phyloP scores from a whole-genome alignment of 805 yeast genomes.

The Candida palmyrensis region DNA sequence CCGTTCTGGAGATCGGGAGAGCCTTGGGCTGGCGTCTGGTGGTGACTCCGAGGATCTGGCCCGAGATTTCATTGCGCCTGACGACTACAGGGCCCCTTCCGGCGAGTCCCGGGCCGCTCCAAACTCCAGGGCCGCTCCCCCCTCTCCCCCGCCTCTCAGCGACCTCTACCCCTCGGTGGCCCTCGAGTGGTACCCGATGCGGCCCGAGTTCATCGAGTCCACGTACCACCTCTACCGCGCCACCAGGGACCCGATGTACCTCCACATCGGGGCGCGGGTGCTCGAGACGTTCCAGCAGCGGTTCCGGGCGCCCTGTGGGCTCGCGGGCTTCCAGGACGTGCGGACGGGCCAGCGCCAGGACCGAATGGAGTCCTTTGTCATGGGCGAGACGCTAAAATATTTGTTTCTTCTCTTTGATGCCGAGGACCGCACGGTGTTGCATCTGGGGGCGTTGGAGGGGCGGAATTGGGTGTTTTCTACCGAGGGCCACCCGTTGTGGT shows the following conservation, averaged over 20 bases:
- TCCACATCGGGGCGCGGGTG: slow-evolving; percentile 67
- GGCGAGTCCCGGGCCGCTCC: too few species aligned
- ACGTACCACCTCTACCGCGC: slow-evolving; percentile 81
- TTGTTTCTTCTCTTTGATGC: slow-evolving; percentile 75
- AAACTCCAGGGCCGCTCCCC: too few species aligned
- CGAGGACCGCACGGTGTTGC: slow-evolving; percentile 42
- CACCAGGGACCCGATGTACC: slow-evolving; percentile 78
- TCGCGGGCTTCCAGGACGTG: slow-evolving; percentile 70
- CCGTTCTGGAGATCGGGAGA: slow-evolving; percentile 10
- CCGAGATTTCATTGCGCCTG: too few species aligned
- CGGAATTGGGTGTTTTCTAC: slow-evolving; percentile 67
- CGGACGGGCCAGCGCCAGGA: slow-evolving; percentile 59
- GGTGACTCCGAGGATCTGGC: too few species aligned
- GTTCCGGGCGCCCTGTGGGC: slow-evolving; percentile 69
- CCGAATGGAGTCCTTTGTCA: slow-evolving; percentile 87
- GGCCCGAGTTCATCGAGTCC: slow-evolving; percentile 91
- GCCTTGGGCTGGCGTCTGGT: slow-evolving; percentile 11
- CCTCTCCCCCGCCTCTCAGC: too few species aligned
- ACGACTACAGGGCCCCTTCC: too few species aligned
- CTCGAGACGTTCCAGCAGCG: slow-evolving; percentile 48
- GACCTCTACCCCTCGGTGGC: slow-evolving; percentile 36
- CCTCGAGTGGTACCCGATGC: slow-evolving; percentile 85
- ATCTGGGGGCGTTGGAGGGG: slow-evolving; percentile 21
- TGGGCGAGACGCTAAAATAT: slow-evolving; percentile 85
- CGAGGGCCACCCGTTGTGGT: slow-evolving; percentile 91